Percentiles rank a stretch among this genome's conserved stretches.
phyloP scores from a whole-genome alignment of 2,329 filamentous ascomycete genomes.

The Dendrostoma leiphaemia region DNA sequence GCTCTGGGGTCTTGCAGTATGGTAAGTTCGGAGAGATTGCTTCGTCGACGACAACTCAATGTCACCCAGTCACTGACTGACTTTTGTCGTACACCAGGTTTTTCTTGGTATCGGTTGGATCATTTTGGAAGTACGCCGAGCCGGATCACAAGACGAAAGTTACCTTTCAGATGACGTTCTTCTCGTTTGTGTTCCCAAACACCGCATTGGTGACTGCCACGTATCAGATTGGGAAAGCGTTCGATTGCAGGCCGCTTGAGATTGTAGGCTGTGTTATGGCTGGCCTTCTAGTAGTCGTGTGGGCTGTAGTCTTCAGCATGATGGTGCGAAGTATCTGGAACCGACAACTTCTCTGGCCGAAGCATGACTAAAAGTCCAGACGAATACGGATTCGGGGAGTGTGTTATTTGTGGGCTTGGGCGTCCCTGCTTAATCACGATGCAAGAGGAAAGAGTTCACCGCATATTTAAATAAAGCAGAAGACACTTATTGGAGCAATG shows the following conservation, averaged over 20 bases:
- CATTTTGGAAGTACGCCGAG: slow-evolving; percentile 66
- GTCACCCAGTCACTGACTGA: not conserved
- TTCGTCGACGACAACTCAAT: not conserved
- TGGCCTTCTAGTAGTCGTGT: slow-evolving; percentile 62
- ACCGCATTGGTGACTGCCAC: slow-evolving; percentile 74
- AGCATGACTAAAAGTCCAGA: slow-evolving; percentile 6
- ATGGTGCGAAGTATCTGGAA: slow-evolving; percentile 69
- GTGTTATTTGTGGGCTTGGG: not conserved
- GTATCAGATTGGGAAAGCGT: slow-evolving; percentile 64
- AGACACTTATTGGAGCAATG: no score
- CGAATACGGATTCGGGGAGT: not conserved
- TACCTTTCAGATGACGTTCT: slow-evolving; percentile 83
- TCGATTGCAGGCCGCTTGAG: slow-evolving; percentile 57
- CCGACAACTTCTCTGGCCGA: slow-evolving; percentile 51
- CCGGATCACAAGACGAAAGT: slow-evolving; percentile 50
- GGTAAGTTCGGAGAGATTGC: slow-evolving; percentile 45
- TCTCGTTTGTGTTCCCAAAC: slow-evolving; percentile 79
- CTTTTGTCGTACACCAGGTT: slow-evolving; percentile 40
- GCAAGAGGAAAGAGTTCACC: no score
- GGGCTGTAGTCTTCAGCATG: slow-evolving; percentile 64
- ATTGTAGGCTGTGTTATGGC: slow-evolving; percentile 69
- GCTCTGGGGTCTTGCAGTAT: slow-evolving; percentile 80
- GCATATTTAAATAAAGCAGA: no score
- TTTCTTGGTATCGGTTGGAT: slow-evolving; percentile 76
- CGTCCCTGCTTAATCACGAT: no score